Percentiles rank a stretch among this genome's conserved stretches.
These are phyloP conservation scores for Cystobasidium slooffiae DNA, from an alignment of 1,284 basidiomycete species.

Conservation along the genomic window DNA sequence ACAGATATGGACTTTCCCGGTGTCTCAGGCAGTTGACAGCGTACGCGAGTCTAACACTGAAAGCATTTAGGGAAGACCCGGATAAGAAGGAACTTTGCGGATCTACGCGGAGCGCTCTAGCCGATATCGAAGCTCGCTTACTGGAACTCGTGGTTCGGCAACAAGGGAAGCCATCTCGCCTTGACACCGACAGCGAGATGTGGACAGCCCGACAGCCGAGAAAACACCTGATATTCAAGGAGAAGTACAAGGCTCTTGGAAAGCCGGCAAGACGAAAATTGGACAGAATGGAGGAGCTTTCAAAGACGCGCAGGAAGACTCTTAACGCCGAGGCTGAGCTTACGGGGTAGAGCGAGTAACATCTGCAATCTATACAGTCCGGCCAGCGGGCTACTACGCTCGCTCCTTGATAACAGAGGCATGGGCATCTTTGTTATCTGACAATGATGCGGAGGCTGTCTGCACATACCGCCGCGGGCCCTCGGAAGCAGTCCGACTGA, in stretches of 20 bases:
- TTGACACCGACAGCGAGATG: not conserved
- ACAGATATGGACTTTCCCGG: slow-evolving; percentile 17
- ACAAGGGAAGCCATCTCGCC: not conserved
- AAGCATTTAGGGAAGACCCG: not conserved
- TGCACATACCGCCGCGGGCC: too few species aligned
- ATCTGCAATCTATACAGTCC: too few species aligned
- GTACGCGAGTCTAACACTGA: not conserved
- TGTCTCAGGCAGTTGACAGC: slow-evolving; percentile 29
- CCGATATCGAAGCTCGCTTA: not conserved
- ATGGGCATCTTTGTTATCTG: too few species aligned
- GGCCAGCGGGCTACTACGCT: too few species aligned
- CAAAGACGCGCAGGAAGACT: not conserved
- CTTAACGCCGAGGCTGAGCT: too few species aligned
- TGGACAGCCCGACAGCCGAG: not conserved
- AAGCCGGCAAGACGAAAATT: not conserved
- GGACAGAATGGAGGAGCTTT: not conserved
- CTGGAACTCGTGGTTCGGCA: not conserved
- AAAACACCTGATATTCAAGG: not conserved
- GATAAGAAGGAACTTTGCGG: not conserved
- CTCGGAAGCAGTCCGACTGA: too few species aligned
- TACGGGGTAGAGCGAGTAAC: too few species aligned
- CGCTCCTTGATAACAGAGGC: too few species aligned
- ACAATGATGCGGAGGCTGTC: too few species aligned
- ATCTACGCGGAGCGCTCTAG: not conserved
- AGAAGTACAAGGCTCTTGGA: slow-evolving; percentile 11